Base-by-base conservation (phyloP, 768 basidiomycete species). In the Auricularia sp. region DNA sequence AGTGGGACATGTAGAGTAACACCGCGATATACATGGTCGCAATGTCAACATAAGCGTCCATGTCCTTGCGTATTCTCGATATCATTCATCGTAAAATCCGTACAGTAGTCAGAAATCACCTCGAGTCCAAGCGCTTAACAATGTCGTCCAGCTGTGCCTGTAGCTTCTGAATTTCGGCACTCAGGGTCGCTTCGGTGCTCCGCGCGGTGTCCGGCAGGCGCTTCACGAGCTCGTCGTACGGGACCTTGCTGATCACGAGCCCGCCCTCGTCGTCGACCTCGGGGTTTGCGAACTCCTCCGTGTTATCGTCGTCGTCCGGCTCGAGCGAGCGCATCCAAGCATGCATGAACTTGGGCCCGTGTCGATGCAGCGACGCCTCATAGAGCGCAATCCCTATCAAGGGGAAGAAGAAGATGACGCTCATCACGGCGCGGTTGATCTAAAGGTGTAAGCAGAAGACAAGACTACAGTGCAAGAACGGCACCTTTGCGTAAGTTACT, bases 371-470 rank as follows among this genome's bases (percentile, higher is more conserved):
- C 10, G 79, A 78, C 1, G 90, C 81, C 76, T 97, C 95, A 69
- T 79, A 88, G 39, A 94, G 70, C 0, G 92, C 89, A 67, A 97
- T 89, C 16, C 80, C 61, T 3, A 80, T 76, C 36, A 97, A 78
- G 3, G 93, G 93, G 62, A 93, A 66, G 75, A 87, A 88, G 79
- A 98, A 96, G n/a, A 96, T 66, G 53, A 80, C 68, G 29, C 77
- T 75, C 94, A 98, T 96, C 63, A 91, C 80, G 68, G 78, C 71
- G 62, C 87, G 85, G 75, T 96, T 97, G 67, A 93, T 74, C 86
- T 89, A 62, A 1, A 61, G 54, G 61, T 12, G 6, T 65, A 63
- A 56, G 14, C 61, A 18, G 6, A 36, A 6, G 29, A 29, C 33
- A 29, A 42, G 12, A 29, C 29, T 29, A 29, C 2, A 29, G 29